These are phyloP conservation scores for Xylariaceae sp. DNA, from an alignment of 2,329 filamentous ascomycete species.

Conservation along the genomic window DNA sequence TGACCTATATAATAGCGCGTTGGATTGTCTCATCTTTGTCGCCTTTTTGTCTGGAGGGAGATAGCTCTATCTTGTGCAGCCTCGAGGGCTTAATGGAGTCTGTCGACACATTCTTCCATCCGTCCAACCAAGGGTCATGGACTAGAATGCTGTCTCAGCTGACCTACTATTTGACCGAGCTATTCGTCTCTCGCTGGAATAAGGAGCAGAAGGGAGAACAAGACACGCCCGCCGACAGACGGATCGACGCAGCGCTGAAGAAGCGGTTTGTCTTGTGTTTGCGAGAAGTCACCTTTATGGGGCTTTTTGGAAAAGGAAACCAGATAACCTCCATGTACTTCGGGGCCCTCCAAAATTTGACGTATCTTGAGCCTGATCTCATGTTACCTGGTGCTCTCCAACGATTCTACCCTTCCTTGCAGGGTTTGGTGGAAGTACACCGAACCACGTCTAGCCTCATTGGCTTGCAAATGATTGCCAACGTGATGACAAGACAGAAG, in stretches of 20 bases:
- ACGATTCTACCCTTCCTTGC: slow-evolving; percentile 93
- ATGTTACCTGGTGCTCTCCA: slow-evolving; percentile 92
- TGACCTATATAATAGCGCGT: slow-evolving; percentile 85
- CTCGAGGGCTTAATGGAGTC: slow-evolving; percentile 91
- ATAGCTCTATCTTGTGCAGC: slow-evolving; percentile 75
- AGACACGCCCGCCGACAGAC: slow-evolving; percentile 75
- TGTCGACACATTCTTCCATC: slow-evolving; percentile 97
- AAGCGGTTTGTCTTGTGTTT: slow-evolving; percentile 84
- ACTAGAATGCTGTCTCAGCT: slow-evolving; percentile 86
- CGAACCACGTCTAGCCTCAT: slow-evolving; percentile 90
- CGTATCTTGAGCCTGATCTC: slow-evolving; percentile 85
- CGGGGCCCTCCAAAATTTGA: slow-evolving; percentile 81
- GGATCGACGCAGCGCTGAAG: slow-evolving; percentile 76
- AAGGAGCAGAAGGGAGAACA: slow-evolving; percentile 90
- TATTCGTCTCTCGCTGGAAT: slow-evolving; percentile 97
- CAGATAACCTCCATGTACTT: slow-evolving; percentile 90
- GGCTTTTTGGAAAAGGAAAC: slow-evolving; percentile 91
- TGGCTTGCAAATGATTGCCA: slow-evolving; percentile 85
- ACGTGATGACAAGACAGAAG: slow-evolving; percentile 86
- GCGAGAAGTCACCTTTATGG: slow-evolving; percentile 95
- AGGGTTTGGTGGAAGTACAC: slow-evolving; percentile 95
- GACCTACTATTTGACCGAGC: slow-evolving; percentile 87
- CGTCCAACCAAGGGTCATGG: slow-evolving; percentile 91
- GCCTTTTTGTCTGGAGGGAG: slow-evolving; percentile 71
- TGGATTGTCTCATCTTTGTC: slow-evolving; percentile 94